Base-by-base conservation (phyloP, 2,329 filamentous ascomycete species). In the Orbilia ellipsospora region DNA sequence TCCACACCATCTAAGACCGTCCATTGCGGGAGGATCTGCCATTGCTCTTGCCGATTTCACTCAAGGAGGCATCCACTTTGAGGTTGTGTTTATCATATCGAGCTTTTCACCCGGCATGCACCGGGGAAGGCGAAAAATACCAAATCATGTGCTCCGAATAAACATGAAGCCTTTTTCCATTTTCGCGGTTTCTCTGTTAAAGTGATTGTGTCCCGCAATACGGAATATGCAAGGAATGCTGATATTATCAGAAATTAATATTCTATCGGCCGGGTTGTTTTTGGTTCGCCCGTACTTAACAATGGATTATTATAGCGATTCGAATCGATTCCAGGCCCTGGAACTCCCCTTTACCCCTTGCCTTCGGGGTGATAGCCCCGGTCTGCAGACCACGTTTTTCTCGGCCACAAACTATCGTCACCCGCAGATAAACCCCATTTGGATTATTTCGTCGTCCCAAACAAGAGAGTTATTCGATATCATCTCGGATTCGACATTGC, bases 191-290 rank as follows among this genome's bases (percentile, higher is more conserved):
- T 31, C 31, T 52, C 26, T 28, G 16, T 42, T 10, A 31, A 36
- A 56, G 36, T 45, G 52, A 36, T 42, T 23, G 23, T 44, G 40
- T 2, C 45, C 40, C 62, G 52, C 50, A 64, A 73, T 66, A 44
- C 45, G 42, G 61, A 55, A 60, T 57, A 56, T 74, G 70, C 59
- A 74, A 60, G 70, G 63, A 59, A 68, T 56, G 13, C 23, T 20
- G 51, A 68, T 57, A 74, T 68, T 63, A 74, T 64, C 63, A 68
- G 70, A 74, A 60, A 74, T 74, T 74, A 62, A 67, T 51, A 18
- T 66, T 67, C 48, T 74, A 48, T 68, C 63, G 44, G 55, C 55
- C 54, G 57, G 63, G 63, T 62, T 48, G 50, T 63, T 67, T 59
- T 68, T 59, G 51, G 40, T 60, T 64, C 51, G 64, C 70, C 31